These are phyloP conservation scores for Dactylellina parvicollis DNA, from an alignment of 2,329 filamentous ascomycete species.

Conservation along the genomic window DNA sequence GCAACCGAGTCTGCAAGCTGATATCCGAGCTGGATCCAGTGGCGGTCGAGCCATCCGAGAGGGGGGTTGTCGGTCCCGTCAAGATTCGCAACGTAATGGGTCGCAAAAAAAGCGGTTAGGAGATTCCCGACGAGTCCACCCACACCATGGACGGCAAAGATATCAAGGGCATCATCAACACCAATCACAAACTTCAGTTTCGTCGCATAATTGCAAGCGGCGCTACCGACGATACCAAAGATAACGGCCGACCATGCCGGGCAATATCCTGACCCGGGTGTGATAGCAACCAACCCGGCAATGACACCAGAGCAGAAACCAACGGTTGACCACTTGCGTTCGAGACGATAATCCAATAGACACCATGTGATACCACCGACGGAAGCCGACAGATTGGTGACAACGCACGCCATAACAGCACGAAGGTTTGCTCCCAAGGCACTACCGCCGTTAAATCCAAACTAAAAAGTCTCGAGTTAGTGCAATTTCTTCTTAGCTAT, in stretches of 20 bases:
- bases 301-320: constrained; percentile 93
- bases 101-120: constrained; percentile 82
- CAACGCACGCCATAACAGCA: constrained; percentile 84
- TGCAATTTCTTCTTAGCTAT: neutral
- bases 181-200: constrained; percentile 86
- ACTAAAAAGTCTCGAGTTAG: constrained; percentile 60
- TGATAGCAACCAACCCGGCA: constrained; percentile 86
- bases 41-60: constrained; percentile 83
- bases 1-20: constrained; percentile 83
- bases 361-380: constrained; percentile 90
- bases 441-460: constrained; percentile 90
- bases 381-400: constrained; percentile 85
- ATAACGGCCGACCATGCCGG: constrained; percentile 84
- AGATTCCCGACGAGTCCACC: constrained; percentile 83
- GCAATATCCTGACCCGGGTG: constrained; percentile 79
- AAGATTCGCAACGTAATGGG: constrained; percentile 83
- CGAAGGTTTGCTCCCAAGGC: constrained; percentile 83
- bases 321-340: constrained; percentile 91
- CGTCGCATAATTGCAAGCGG: constrained; percentile 86
- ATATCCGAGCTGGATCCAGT: constrained; percentile 85
- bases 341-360: constrained; percentile 84
- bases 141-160: constrained; percentile 83
- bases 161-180: constrained; percentile 87
- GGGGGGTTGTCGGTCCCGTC: constrained; percentile 73
- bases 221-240: constrained; percentile 79